These are phyloP conservation scores for Penicillium polonicum DNA, from an alignment of 2,329 filamentous ascomycete genomes.

Conservation along the genomic window DNA sequence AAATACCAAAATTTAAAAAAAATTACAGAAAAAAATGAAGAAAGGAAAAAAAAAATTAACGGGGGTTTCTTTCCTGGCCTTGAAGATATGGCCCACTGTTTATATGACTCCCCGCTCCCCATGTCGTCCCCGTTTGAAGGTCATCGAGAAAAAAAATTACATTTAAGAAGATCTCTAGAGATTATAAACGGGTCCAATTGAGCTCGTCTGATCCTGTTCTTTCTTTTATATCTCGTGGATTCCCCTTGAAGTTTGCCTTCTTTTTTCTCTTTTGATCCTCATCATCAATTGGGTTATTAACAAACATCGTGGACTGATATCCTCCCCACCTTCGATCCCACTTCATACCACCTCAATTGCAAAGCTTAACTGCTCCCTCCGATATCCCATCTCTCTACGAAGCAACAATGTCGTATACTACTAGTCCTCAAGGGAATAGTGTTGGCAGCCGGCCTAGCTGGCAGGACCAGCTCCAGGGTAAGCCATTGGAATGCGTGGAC, in stretches of 20 bases:
- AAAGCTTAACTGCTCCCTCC: not conserved
- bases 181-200: conserved; percentile 16
- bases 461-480: conserved; percentile 61
- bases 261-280: conserved; percentile 13
- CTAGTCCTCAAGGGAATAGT: conserved; percentile 23
- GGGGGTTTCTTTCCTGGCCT: conserved; percentile 14
- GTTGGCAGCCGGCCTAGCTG: conserved; percentile 40
- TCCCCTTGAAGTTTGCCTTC: conserved; percentile 3
- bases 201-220: conserved; percentile 11
- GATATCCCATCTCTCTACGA: not conserved
- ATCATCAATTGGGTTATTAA: conserved; percentile 2
- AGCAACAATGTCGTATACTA: conserved; percentile 24
- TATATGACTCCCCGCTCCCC: conserved; percentile 42
- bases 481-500: conserved; percentile 18
- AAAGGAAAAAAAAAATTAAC: conserved; percentile 9
- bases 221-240: conserved; percentile 11
- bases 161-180: conserved; percentile 19
- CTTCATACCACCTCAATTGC: conserved; percentile 7
- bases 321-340: conserved; percentile 13
- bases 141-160: conserved; percentile 2
- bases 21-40: not conserved
- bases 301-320: conserved; percentile 3
- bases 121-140: conserved; percentile 25
- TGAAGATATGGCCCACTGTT: conserved; percentile 36
- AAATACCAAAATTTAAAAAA: conserved; percentile 1